Percentiles rank a stretch among this genome's conserved stretches.
These are phyloP conservation scores for Plasmopara viticola DNA, from an alignment of 352 stramenopile species.

Conservation along the genomic window DNA sequence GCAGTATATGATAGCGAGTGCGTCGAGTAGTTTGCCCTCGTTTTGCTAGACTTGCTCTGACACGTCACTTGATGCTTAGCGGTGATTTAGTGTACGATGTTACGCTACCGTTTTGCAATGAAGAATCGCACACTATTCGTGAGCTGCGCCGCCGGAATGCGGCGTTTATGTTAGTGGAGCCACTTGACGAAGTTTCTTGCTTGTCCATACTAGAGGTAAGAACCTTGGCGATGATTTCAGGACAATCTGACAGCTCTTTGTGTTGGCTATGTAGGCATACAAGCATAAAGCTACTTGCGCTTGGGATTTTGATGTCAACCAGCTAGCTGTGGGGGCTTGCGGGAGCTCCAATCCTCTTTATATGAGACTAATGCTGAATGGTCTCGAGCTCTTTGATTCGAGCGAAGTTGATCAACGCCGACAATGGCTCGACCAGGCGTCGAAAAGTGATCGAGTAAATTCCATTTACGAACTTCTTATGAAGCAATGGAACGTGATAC, in stretches of 20 bases:
- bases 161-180: constrained; percentile 59
- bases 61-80: constrained; percentile 13
- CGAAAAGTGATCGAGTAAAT: constrained; percentile 36
- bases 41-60: constrained; percentile 1
- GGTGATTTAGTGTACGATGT: constrained; percentile 67
- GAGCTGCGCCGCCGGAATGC: constrained; percentile 61
- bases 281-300: constrained; percentile 18
- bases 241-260: neutral
- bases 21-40: constrained; percentile 3
- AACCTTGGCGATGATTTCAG: neutral
- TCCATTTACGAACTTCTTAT: constrained; percentile 58
- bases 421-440: constrained; percentile 42
- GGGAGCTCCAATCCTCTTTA: constrained; percentile 70
- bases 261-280: constrained; percentile 24
- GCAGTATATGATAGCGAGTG: constrained; percentile 63
- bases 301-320: constrained; percentile 34
- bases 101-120: constrained; percentile 26
- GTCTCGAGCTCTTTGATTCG: constrained; percentile 47
- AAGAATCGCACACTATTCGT: constrained; percentile 66
- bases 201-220: constrained; percentile 46
- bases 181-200: constrained; percentile 62
- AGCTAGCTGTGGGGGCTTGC: constrained; percentile 33
- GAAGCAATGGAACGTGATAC: constrained; percentile 68
- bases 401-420: constrained; percentile 17
- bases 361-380: constrained; percentile 54